phyloP scores from a whole-genome alignment of 768 basidiomycete species.

The Xerocomellus dryophilus region DNA sequence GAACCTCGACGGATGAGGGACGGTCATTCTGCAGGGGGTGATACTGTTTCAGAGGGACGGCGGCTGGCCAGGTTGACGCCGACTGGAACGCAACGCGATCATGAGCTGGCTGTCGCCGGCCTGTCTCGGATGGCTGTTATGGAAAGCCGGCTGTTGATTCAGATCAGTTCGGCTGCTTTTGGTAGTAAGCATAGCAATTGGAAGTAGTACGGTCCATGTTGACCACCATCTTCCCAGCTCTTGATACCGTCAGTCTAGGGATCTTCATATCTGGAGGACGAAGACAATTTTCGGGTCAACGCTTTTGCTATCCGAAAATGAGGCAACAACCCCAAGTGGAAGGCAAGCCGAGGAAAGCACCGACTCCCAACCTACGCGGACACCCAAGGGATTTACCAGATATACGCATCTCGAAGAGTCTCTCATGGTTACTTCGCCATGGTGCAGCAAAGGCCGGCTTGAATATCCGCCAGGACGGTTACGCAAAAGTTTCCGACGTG shows the following conservation, averaged over 20 bases:
- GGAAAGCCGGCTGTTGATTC: too few relatives aligned
- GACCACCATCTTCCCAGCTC: not conserved
- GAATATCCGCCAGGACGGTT: constrained; percentile 79
- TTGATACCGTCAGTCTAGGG: not conserved
- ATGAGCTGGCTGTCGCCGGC: too few relatives aligned
- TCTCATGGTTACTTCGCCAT: constrained; percentile 91
- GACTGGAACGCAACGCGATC: constrained; percentile 9
- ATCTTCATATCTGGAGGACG: not conserved
- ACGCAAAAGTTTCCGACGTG: constrained; percentile 75
- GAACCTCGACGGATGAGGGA: constrained; percentile 33
- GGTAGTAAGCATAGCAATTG: not conserved
- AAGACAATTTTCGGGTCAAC: constrained; percentile 4
- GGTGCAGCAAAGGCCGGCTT: constrained; percentile 77
- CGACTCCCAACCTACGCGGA: constrained; percentile 52
- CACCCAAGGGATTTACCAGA: constrained; percentile 61
- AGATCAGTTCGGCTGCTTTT: not conserved
- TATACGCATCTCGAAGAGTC: constrained; percentile 75
- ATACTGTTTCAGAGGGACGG: constrained; percentile 1
- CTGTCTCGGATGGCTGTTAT: too few relatives aligned
- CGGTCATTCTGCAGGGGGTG: constrained; percentile 22
- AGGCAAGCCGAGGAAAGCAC: constrained; percentile 7
- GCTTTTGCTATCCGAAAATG: constrained; percentile 6
- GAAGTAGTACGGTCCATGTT: constrained; percentile 4
- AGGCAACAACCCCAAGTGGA: constrained; percentile 7
- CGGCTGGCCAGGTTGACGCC: not conserved